These are phyloP conservation scores for Aureobasidium sp. DNA, from an alignment of 2,329 filamentous ascomycete genomes.

Conservation along the genomic window DNA sequence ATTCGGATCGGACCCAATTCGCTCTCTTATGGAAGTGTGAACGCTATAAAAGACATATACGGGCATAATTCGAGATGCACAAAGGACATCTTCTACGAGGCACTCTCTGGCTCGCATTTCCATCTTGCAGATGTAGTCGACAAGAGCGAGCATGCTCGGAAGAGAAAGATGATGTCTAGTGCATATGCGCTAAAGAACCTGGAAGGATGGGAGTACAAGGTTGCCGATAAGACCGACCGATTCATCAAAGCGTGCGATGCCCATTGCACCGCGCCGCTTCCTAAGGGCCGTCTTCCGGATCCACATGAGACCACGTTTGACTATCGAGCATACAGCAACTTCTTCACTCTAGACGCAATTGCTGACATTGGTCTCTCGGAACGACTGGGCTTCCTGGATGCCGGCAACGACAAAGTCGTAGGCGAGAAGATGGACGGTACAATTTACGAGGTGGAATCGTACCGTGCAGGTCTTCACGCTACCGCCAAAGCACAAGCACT, in stretches of 20 bases:
- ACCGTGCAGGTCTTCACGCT: constrained; percentile 38
- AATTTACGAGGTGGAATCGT: constrained; percentile 30
- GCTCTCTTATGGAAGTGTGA: constrained; percentile 36
- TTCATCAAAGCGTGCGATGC: constrained; percentile 33
- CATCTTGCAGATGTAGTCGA: constrained; percentile 35
- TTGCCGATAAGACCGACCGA: constrained; percentile 31
- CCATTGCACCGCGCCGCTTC: constrained; percentile 30
- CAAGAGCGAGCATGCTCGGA: constrained; percentile 33
- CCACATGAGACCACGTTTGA: constrained; percentile 16
- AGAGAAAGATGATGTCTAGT: constrained; percentile 33
- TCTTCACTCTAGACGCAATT: constrained; percentile 14
- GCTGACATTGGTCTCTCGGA: constrained; percentile 25
- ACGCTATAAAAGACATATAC: constrained; percentile 36
- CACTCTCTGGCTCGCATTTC: constrained; percentile 27
- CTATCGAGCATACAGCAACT: constrained; percentile 22
- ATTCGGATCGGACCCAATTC: constrained; percentile 37
- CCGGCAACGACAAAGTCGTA: constrained; percentile 27
- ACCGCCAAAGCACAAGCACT: constrained; percentile 45
- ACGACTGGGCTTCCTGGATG: constrained; percentile 30
- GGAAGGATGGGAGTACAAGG: constrained; percentile 36
- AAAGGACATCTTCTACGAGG: constrained; percentile 31
- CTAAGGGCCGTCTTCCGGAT: constrained; percentile 20
- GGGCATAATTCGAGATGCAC: constrained; percentile 31
- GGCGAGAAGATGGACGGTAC: constrained; percentile 31
- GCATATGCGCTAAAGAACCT: constrained; percentile 37